Evolutionary conservation across 345 rosid genomes (phyloP), one percentile per base, ranked within the genome.

Genomic region (Rhodomyrtus tomentosa): DNA sequence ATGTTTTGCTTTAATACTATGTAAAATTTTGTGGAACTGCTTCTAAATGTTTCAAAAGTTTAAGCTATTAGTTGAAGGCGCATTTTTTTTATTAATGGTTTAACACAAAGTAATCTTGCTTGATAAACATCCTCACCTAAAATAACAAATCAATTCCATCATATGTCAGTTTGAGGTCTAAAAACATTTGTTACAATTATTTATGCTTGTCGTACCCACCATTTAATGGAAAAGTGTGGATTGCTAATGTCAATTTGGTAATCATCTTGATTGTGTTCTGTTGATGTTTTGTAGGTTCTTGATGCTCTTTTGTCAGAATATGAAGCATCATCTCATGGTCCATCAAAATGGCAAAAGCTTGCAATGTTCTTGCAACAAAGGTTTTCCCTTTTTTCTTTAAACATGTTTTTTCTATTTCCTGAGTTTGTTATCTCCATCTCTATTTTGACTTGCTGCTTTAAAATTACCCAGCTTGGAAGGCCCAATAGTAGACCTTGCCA

Each of bases 331-430:
- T 92, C 92, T 86, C 95, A 92, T 90, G 99, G 99, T 81, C 99
- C 99, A 5, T 94, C 93, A 82, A 96, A 98, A 88, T 98, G 99
- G 98, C 94, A 95, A 92, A 98, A 96, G 90, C 89, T 96, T 87
- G 95, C 93, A 32, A 89, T 84, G 72, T 98, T 95, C 91, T 93
- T 96, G 83, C 96, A 95, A 76, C 98, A 95, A 90, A 96, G 99
- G 99, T 96, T 74, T 55, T 83, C 32, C 81, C 68, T 54, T 54
- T 59, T 7, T 59, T 56, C 74, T 55, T 48, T 36, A 50, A 25
- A 38, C 74, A 13, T 58, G 54, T 53, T 48, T 50, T 59, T 25
- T 25, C 40, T 45, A 38, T 36, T 16, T n/a, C 51, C 0, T 21
- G 4, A 24, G 68, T 76, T 62, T 58, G 36, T 22, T 85, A 86